A percentile compares a stretch with the other conserved stretches of the same genome.
Conservation (phyloP, 73 alveolate genomes). For the Tetrahymena malaccensis region DNA sequence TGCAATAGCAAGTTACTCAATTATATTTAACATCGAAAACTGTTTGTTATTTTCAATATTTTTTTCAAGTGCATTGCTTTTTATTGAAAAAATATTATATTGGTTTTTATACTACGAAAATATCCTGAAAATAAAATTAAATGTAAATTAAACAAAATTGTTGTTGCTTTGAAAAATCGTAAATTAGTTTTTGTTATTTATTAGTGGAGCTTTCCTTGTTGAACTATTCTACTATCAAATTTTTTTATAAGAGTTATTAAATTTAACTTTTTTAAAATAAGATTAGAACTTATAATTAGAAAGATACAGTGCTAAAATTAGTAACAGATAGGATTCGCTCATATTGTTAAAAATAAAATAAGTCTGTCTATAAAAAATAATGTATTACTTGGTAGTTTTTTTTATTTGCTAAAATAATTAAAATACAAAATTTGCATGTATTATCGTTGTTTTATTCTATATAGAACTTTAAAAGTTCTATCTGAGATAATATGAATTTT, state of each 20-base stretch:
- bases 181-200: no score
- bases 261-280: no score
- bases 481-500: no score
- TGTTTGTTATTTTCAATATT: no score
- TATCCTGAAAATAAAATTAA: no score
- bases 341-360: background rate
- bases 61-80: no score
- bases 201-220: background rate
- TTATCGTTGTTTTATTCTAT: background rate
- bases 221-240: background rate
- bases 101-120: background rate
- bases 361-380: background rate
- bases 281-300: background rate
- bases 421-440: no score
- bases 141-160: background rate
- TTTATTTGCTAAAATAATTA: background rate
- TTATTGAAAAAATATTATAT: no score
- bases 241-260: no score
- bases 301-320: background rate
- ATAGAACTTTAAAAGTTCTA: background rate
- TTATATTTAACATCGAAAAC: no score
- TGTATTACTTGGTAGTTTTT: no score
- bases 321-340: background rate
- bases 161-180: background rate
- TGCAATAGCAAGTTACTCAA: background rate